A percentile compares a stretch with the other conserved stretches of the same genome.
Conservation (phyloP, 495 filamentous ascomycete species). For the Evernia prunastri region DNA sequence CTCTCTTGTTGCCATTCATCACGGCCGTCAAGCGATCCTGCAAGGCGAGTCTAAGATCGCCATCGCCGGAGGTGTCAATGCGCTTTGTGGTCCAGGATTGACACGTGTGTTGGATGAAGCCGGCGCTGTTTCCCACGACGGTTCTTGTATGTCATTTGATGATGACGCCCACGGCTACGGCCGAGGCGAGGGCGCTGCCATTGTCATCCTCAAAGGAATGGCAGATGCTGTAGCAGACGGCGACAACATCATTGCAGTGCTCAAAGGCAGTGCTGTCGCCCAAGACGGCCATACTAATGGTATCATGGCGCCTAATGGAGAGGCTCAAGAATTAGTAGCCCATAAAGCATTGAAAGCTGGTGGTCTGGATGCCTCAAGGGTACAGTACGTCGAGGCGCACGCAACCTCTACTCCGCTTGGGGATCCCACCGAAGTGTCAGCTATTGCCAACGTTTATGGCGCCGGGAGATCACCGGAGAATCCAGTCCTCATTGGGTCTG, state of each 20-base stretch:
- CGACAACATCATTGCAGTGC: constrained; percentile 40
- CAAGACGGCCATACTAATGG: constrained; percentile 35
- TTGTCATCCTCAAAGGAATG: constrained; percentile 38
- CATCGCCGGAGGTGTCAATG: constrained; percentile 29
- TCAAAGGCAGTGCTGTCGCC: constrained; percentile 29
- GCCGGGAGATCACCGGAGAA: not conserved
- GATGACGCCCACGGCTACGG: constrained; percentile 63
- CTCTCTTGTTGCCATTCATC: constrained; percentile 35
- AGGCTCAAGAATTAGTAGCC: constrained; percentile 31
- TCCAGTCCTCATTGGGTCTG: constrained; percentile 30
- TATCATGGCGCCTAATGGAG: constrained; percentile 35
- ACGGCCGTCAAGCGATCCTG: constrained; percentile 32
- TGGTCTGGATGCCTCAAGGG: not conserved
- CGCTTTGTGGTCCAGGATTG: not conserved
- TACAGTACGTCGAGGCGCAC: constrained; percentile 35
- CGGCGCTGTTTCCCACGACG: constrained; percentile 60
- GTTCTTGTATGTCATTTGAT: constrained; percentile 62
- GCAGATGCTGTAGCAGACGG: constrained; percentile 42
- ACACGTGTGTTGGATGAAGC: constrained; percentile 53
- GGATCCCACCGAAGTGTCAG: constrained; percentile 38
- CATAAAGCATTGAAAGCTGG: constrained; percentile 30
- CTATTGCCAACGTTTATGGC: constrained; percentile 31
- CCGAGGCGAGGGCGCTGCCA: constrained; percentile 43
- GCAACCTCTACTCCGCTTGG: constrained; percentile 41
- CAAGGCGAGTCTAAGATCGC: constrained; percentile 44